Evolutionary conservation across 73 alveolate genomes (phyloP), one percentile per base, ranked within the genome.

Genomic region (Tetrahymena malaccensis): DNA sequence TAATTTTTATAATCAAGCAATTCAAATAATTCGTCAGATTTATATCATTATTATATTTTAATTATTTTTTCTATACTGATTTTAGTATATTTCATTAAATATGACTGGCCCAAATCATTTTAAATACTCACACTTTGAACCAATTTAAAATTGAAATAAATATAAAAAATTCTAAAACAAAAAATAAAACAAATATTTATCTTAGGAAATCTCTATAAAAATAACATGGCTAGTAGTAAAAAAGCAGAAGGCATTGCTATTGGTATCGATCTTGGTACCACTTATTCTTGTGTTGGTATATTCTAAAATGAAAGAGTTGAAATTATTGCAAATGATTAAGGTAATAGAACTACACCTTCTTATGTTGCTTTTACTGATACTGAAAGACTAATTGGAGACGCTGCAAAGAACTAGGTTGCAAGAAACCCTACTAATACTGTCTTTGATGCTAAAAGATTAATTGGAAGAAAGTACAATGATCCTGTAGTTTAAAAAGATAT

Each of bases 221-320:
- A 56, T 4, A 56, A 56, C 8, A 56, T 56, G 85, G 85, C 85
- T 22, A 56, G 35, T 25, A 22, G 35, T 56, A 56, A 56, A 13
- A 56, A 56, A 56, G 85, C 85, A 22, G 85, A 56, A 21, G 85
- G 85, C 6, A 56, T 56, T 25, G 99, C 98, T 84, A 95, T 99
- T 85, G 99, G 99, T 25, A 98, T 98, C 43, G 99, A 98, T 97
- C 95, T 98, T 17, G 99, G 99, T 22, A 99, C 99, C 35, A 99
- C 99, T 85, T 98, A 98, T 97, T 97, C 99, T 13, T 99, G 99
- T 95, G 99, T 99, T 13, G 99, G 99, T 56, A 98, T 98, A 94
- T 98, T 97, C 98, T 95, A 96, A 95, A 99, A 99, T 96, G 99
- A 99, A 35, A 98, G 98, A 96, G 99, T 99, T 34, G 99, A 99